These are phyloP conservation scores for Globisporangium emineosum DNA, from an alignment of 352 stramenopile genomes.

Conservation along the genomic window DNA sequence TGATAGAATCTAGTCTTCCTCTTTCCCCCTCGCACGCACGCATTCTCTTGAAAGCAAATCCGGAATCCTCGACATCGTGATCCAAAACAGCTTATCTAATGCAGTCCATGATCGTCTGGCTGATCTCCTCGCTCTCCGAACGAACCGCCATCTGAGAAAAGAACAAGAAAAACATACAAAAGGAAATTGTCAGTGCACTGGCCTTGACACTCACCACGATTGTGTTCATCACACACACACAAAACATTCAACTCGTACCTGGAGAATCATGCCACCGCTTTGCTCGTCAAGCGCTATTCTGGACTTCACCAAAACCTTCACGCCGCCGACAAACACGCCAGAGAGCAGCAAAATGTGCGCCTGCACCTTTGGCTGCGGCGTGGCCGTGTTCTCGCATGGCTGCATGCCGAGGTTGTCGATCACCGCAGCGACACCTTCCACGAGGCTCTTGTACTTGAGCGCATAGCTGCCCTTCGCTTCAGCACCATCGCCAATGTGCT, in stretches of 20 bases:
- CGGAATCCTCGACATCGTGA: not conserved
- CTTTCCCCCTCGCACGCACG: conserved; percentile 6
- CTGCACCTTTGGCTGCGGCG: conserved; percentile 86
- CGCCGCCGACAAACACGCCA: conserved; percentile 94
- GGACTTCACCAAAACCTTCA: conserved; percentile 94
- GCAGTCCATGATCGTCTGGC: conserved; percentile 96
- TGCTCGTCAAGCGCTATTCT: conserved; percentile 92
- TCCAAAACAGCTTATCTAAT: conserved; percentile 78
- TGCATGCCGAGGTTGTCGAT: conserved; percentile 98
- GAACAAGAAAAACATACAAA: not conserved
- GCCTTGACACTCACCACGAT: not conserved
- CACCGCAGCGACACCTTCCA: conserved; percentile 94
- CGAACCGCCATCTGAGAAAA: conserved; percentile 92
- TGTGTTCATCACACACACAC: not conserved
- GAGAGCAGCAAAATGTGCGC: conserved; percentile 96
- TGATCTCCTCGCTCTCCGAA: conserved; percentile 93
- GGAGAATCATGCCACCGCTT: conserved; percentile 87
- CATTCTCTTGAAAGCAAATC: not conserved
- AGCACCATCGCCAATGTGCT: conserved; percentile 90
- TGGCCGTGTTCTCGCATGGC: conserved; percentile 93
- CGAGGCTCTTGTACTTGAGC: conserved; percentile 96
- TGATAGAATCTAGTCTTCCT: conserved; percentile 23
- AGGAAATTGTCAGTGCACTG: not conserved
- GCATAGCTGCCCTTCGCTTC: conserved; percentile 97
- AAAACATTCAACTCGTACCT: not conserved